phyloP scores from a whole-genome alignment of 2,329 filamentous ascomycete species.

The Trichoderma arundinaceum region DNA sequence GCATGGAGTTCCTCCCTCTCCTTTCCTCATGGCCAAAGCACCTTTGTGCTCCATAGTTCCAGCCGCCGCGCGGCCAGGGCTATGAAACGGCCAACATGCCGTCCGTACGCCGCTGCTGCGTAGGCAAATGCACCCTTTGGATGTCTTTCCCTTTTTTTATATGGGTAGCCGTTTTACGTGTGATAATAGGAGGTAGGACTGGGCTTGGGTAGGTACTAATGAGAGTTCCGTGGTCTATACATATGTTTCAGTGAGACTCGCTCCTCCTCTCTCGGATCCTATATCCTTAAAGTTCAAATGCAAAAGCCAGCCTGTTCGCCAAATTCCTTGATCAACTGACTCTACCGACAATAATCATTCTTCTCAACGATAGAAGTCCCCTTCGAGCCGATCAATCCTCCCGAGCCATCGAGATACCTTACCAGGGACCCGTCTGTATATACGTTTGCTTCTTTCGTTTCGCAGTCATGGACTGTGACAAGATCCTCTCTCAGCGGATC shows the following conservation, averaged over 20 bases:
- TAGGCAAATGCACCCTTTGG: background rate
- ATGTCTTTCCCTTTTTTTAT: background rate
- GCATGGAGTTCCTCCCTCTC: constrained; percentile 21
- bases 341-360: background rate
- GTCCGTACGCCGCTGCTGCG: constrained; percentile 10
- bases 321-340: background rate
- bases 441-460: background rate
- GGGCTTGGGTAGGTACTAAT: constrained; percentile 11
- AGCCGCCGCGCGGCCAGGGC: constrained; percentile 14
- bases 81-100: constrained; percentile 16
- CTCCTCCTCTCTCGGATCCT: constrained; percentile 5
- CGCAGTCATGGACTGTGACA: constrained; percentile 23
- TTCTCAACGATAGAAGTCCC: background rate
- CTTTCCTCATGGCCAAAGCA: constrained; percentile 25
- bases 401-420: background rate
- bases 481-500: constrained; percentile 18
- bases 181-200: constrained; percentile 19
- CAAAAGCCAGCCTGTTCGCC: background rate
- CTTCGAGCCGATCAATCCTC: background rate
- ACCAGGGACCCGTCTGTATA: background rate
- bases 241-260: background rate
- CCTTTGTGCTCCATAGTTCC: constrained; percentile 12
- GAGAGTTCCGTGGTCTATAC: background rate
- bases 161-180: background rate
- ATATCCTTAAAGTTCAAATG: background rate